Evolutionary conservation across 2,329 filamentous ascomycete species (phyloP).

Genomic region (Botryotinia globosa): DNA sequence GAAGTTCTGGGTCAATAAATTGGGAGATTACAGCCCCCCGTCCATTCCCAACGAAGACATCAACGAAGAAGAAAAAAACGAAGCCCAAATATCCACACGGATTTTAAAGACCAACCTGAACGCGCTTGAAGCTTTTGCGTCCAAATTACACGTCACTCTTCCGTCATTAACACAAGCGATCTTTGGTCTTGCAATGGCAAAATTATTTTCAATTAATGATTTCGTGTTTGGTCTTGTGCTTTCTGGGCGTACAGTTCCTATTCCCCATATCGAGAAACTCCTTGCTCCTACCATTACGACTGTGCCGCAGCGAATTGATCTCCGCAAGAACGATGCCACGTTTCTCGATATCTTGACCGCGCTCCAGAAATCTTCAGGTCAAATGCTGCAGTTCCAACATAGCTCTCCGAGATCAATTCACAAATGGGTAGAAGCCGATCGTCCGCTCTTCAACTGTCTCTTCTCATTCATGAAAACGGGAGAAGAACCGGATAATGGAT

Average conservation of each 20-base stretch:
- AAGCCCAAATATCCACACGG: background rate
- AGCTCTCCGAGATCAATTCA: constrained; percentile 4
- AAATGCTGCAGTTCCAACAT: constrained; percentile 6
- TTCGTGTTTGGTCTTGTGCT: constrained; percentile 45
- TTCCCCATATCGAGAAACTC: constrained; percentile 42
- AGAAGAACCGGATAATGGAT: constrained; percentile 1
- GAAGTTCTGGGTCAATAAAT: constrained; percentile 10
- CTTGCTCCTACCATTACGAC: constrained; percentile 45
- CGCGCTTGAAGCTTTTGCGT: constrained; percentile 39
- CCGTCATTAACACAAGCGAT: constrained; percentile 34
- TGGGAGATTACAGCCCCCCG: background rate
- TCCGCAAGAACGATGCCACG: background rate
- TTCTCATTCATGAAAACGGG: constrained; percentile 13
- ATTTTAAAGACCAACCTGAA: background rate
- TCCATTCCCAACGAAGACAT: background rate
- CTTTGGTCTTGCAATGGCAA: constrained; percentile 42
- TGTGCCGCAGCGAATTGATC: constrained; percentile 41
- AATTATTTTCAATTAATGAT: constrained; percentile 41
- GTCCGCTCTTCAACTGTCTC: constrained; percentile 5
- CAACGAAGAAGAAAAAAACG: background rate
- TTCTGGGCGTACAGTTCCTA: constrained; percentile 42
- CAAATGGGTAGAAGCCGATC: constrained; percentile 12
- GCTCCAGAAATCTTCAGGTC: constrained; percentile 8
- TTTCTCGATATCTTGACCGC: background rate
- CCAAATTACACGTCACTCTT: constrained; percentile 23